phyloP scores from a whole-genome alignment of 2,329 filamentous ascomycete genomes.

The Claviceps quebecensis region DNA sequence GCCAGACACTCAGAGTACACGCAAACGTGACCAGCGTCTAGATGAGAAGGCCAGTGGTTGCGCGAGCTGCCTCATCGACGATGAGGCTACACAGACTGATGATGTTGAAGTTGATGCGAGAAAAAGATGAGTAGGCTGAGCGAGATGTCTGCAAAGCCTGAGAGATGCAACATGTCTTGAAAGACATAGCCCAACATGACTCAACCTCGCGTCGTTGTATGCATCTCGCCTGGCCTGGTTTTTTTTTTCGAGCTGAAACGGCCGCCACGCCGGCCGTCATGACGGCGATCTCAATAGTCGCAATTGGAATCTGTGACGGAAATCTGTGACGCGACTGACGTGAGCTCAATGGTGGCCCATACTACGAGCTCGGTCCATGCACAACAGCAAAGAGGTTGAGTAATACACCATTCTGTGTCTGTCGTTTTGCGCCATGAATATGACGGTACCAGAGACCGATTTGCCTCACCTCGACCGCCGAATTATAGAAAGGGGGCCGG shows the following conservation, averaged over 20 bases:
- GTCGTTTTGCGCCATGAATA: conserved; percentile 21
- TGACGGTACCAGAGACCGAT: too few relatives aligned
- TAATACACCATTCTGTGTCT: conserved; percentile 23
- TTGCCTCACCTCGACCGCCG: too few relatives aligned
- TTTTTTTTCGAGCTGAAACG: conserved; percentile 26
- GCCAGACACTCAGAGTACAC: conserved; percentile 21
- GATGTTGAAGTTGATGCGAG: conserved; percentile 23
- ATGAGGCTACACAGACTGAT: conserved; percentile 23
- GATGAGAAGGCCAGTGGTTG: conserved; percentile 19
- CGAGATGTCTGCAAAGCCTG: conserved; percentile 31
- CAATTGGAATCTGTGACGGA: conserved; percentile 29
- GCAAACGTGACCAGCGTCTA: conserved; percentile 25
- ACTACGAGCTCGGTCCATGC: conserved; percentile 35
- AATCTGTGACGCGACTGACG: conserved; percentile 30
- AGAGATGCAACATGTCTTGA: conserved; percentile 28
- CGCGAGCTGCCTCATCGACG: conserved; percentile 27
- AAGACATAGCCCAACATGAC: conserved; percentile 31
- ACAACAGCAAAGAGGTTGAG: conserved; percentile 30
- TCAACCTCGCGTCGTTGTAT: conserved; percentile 27
- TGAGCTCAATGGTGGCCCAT: conserved; percentile 28
- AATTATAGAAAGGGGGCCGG: too few relatives aligned
- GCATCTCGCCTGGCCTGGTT: conserved; percentile 19
- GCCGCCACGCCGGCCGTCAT: conserved; percentile 31
- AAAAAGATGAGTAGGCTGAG: conserved; percentile 22
- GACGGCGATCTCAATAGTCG: conserved; percentile 30